phyloP scores from a whole-genome alignment of 352 stramenopile genomes.

The Globisporangium spiculum region DNA sequence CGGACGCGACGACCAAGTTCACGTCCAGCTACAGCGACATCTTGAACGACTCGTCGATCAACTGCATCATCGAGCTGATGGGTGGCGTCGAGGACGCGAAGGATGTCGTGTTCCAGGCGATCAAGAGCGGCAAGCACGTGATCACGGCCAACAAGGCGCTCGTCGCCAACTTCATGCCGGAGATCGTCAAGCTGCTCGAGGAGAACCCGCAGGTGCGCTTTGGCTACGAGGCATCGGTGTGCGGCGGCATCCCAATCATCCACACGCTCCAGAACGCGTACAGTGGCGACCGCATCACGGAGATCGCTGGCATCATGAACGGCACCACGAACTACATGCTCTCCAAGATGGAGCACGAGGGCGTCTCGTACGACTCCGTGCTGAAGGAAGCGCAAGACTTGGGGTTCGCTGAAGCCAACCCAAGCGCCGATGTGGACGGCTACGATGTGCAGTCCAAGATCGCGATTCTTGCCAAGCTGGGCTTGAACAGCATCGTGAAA shows the following conservation, averaged over 20 bases:
- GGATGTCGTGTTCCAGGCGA: conserved; percentile 90
- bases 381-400: conserved; percentile 92
- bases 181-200: conserved; percentile 86
- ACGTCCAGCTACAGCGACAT: conserved; percentile 82
- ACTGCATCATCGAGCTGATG: conserved; percentile 97
- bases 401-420: conserved; percentile 94
- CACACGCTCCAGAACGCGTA: conserved; percentile 93
- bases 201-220: conserved; percentile 84
- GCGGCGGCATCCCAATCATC: conserved; percentile 97
- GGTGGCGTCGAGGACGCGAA: conserved; percentile 94
- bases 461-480: conserved; percentile 92
- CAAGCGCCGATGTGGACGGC: conserved; percentile 94
- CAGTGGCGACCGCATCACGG: conserved; percentile 89
- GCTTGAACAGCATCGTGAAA: conserved; percentile 90
- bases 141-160: conserved; percentile 98
- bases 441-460: conserved; percentile 97
- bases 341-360: conserved; percentile 95
- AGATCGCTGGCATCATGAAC: conserved; percentile 96
- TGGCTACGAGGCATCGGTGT: conserved; percentile 95
- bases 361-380: conserved; percentile 90
- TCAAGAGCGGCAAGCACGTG: conserved; percentile 91
- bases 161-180: conserved; percentile 91
- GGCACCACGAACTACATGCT: conserved; percentile 99
- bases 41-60: conserved; percentile 91
- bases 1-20: conserved; percentile 41